Evolutionary conservation across 2,329 filamentous ascomycete genomes (phyloP).

Genomic region (Pseudocercospora crystallina): DNA sequence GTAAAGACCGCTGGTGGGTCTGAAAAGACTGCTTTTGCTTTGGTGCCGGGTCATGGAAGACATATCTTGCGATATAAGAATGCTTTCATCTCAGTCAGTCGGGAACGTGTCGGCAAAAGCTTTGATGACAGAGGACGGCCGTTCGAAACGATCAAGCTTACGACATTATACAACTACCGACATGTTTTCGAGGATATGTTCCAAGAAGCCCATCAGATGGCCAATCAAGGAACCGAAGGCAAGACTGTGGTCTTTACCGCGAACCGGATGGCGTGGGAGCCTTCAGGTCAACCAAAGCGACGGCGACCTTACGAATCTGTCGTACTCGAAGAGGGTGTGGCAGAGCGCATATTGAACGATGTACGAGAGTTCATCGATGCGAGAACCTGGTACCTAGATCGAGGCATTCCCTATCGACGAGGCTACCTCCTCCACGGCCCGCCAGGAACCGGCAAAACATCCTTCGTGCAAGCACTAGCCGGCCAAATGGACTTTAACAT

Average conservation of each 20-base stretch:
- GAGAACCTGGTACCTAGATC: constrained; percentile 85
- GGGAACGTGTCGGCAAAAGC: constrained; percentile 78
- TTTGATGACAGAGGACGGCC: constrained; percentile 81
- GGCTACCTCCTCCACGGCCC: constrained; percentile 89
- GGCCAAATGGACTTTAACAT: constrained; percentile 92
- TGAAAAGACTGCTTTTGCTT: constrained; percentile 74
- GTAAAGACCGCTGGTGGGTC: constrained; percentile 65
- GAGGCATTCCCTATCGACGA: constrained; percentile 89
- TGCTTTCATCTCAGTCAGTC: constrained; percentile 82
- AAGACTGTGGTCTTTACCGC: constrained; percentile 91
- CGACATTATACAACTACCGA: constrained; percentile 84
- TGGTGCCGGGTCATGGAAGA: constrained; percentile 86
- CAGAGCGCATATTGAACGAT: constrained; percentile 76
- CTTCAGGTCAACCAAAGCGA: constrained; percentile 77
- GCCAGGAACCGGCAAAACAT: constrained; percentile 89
- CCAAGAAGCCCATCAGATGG: constrained; percentile 77
- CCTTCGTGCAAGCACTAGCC: constrained; percentile 92
- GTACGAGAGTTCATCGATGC: constrained; percentile 78
- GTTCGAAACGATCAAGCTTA: constrained; percentile 91
- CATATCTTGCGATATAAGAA: constrained; percentile 85
- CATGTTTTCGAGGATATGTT: constrained; percentile 91
- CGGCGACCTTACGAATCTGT: constrained; percentile 89
- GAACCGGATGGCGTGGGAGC: constrained; percentile 79
- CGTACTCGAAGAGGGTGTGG: constrained; percentile 78
- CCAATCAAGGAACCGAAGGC: constrained; percentile 77